Percentiles rank a stretch among this genome's conserved stretches.
Conservation (phyloP, 1,284 basidiomycete genomes). For the Flammula alnicola region DNA sequence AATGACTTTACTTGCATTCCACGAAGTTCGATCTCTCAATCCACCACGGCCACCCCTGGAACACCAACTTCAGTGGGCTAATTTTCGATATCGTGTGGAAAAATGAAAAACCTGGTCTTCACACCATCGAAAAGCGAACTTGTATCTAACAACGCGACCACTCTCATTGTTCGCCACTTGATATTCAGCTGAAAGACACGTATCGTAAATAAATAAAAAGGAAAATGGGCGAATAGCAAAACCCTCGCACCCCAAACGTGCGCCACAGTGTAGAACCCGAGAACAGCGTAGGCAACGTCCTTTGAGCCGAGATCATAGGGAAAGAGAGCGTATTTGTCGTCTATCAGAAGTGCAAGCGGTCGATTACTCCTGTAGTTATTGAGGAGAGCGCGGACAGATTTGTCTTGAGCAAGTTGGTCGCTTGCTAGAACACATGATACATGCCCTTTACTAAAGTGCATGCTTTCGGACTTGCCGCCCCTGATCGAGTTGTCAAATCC, state of each 20-base stretch:
- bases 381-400: slow-evolving; percentile 70
- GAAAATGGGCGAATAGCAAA: no score
- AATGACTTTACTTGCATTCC: background rate
- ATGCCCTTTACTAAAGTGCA: slow-evolving; percentile 45
- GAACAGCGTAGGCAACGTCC: slow-evolving; percentile 66
- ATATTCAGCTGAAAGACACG: slow-evolving; percentile 57
- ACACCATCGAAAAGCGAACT: slow-evolving; percentile 83
- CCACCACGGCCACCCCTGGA: slow-evolving; percentile 60
- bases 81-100: background rate
- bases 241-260: slow-evolving; percentile 69
- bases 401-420: slow-evolving; percentile 68
- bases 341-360: slow-evolving; percentile 70
- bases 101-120: slow-evolving; percentile 57
- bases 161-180: slow-evolving; percentile 50
- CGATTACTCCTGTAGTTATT: slow-evolving; percentile 52
- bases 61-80: background rate
- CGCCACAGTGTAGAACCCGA: slow-evolving; percentile 74
- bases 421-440: slow-evolving; percentile 45
- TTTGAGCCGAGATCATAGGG: slow-evolving; percentile 63
- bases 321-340: slow-evolving; percentile 72
- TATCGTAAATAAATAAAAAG: background rate
- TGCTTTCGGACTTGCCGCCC: slow-evolving; percentile 69
- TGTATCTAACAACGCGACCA: slow-evolving; percentile 66
- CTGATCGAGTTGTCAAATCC: slow-evolving; percentile 36
- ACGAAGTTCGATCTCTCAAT: slow-evolving; percentile 2